Conservation (phyloP, 441 rosid species). For the Populus hybrid region DNA sequence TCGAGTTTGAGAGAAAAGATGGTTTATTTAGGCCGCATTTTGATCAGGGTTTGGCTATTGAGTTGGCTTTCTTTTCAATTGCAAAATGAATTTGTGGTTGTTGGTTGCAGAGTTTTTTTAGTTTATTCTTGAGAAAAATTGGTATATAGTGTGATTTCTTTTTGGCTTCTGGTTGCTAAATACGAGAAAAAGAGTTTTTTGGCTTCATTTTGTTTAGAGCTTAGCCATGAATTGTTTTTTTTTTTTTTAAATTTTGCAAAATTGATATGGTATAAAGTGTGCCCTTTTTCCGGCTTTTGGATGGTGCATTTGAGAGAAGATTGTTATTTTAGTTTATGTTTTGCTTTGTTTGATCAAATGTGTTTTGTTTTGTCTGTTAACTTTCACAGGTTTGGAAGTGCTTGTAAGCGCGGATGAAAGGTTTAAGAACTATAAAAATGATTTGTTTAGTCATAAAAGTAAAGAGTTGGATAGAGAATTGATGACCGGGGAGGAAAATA, state of each 20-base stretch:
- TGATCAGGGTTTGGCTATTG: not conserved
- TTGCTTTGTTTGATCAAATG: not conserved
- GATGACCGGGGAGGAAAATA: slow-evolving; percentile 59
- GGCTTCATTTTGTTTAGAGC: not conserved
- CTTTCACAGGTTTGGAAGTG: slow-evolving; percentile 75
- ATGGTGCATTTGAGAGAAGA: not conserved
- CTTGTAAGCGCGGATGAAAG: slow-evolving; percentile 64
- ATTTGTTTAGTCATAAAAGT: slow-evolving; percentile 75
- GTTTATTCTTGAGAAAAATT: not conserved
- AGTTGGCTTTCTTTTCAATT: not conserved
- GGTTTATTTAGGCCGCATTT: not conserved
- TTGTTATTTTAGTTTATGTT: not conserved
- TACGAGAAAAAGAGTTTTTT: not conserved
- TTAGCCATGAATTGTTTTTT: too few relatives aligned
- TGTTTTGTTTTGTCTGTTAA: slow-evolving; percentile 6
- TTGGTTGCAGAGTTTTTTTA: not conserved
- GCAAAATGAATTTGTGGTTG: not conserved
- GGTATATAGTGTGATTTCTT: not conserved
- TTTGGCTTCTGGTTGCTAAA: not conserved
- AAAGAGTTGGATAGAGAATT: slow-evolving; percentile 84
- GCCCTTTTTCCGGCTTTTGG: not conserved
- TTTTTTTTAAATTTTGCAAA: too few relatives aligned
- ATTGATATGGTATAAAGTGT: not conserved
- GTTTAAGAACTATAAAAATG: slow-evolving; percentile 56
- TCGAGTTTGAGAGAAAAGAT: not conserved